A percentile compares a stretch with the other conserved stretches of the same genome.
phyloP scores from a whole-genome alignment of 352 stramenopile species.

The Globisporangium mamillatum region DNA sequence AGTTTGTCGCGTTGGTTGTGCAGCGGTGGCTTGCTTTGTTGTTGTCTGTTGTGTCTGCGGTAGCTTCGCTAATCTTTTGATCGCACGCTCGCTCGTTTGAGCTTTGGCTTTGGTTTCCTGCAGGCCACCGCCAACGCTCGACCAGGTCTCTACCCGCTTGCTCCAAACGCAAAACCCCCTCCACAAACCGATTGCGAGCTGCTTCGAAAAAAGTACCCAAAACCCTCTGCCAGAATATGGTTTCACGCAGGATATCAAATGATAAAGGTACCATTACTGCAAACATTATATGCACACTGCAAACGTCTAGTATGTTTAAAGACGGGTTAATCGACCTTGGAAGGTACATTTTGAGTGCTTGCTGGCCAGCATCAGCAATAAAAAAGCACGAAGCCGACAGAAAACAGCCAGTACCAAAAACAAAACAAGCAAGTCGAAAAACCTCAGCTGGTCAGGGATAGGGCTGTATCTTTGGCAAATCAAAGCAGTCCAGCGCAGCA shows the following conservation, averaged over 20 bases:
- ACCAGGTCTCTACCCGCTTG: constrained; percentile 9
- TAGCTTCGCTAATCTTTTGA: constrained; percentile 25
- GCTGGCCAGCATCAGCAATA: constrained; percentile 1
- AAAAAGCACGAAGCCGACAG: constrained; percentile 14
- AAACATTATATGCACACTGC: no score
- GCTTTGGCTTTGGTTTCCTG: constrained; percentile 9
- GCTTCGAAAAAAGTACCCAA: constrained; percentile 10
- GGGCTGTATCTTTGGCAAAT: constrained; percentile 23
- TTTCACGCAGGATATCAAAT: neutral
- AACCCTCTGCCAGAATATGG: neutral
- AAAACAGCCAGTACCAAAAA: constrained; percentile 13
- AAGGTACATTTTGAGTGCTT: neutral
- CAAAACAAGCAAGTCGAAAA: neutral
- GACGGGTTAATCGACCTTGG: neutral
- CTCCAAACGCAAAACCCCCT: neutral
- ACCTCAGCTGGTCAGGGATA: neutral
- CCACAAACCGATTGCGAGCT: neutral
- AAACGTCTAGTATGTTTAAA: neutral
- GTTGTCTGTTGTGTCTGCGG: constrained; percentile 11
- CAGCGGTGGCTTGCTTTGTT: neutral
- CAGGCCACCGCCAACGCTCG: constrained; percentile 13
- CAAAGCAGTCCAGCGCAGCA: constrained; percentile 27
- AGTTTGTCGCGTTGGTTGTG: neutral
- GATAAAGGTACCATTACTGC: neutral
- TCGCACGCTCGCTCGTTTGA: constrained; percentile 10